Evolutionary conservation across 169 alveolate species (phyloP).

Genomic region (Cryptosporidium andersoni): DNA sequence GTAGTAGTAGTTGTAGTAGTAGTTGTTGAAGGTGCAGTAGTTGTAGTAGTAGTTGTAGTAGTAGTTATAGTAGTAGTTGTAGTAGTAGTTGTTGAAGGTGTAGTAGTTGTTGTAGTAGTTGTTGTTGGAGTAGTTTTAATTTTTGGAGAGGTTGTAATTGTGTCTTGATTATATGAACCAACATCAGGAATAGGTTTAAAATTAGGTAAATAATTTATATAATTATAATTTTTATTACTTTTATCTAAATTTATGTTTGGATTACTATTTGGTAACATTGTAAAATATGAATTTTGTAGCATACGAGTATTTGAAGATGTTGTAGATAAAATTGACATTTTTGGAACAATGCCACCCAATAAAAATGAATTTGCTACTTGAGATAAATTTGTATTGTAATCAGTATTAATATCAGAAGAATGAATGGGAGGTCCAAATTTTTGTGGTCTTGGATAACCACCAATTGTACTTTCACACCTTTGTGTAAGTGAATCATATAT

Average conservation of each 20-base stretch:
- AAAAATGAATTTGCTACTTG: conserved; percentile 23
- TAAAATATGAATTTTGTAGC: conserved; percentile 5
- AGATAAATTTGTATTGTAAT: background rate
- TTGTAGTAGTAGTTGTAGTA: conserved; percentile 28
- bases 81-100: conserved; percentile 49
- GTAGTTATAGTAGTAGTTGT: conserved; percentile 54
- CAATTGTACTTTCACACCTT: conserved; percentile 67
- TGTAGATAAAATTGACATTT: background rate
- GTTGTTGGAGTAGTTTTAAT: conserved; percentile 36
- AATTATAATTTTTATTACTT: background rate
- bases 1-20: conserved; percentile 10
- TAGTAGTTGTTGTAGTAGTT: conserved; percentile 46
- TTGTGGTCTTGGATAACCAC: conserved; percentile 65
- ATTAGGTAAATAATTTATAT: conserved; percentile 10
- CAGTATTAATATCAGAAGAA: background rate
- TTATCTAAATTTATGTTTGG: conserved; percentile 14
- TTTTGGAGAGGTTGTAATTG: conserved; percentile 35
- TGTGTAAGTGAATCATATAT: conserved; percentile 62
- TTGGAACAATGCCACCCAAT: conserved; percentile 62
- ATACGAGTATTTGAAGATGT: background rate
- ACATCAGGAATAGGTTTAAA: conserved; percentile 29
- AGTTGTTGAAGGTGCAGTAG: conserved; percentile 15
- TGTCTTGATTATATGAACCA: conserved; percentile 28
- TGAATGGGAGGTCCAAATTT: conserved; percentile 58
- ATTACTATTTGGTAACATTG: background rate